Evolutionary conservation across 305 asterid species (phyloP).

Genomic region (Nicotiana rustica): DNA sequence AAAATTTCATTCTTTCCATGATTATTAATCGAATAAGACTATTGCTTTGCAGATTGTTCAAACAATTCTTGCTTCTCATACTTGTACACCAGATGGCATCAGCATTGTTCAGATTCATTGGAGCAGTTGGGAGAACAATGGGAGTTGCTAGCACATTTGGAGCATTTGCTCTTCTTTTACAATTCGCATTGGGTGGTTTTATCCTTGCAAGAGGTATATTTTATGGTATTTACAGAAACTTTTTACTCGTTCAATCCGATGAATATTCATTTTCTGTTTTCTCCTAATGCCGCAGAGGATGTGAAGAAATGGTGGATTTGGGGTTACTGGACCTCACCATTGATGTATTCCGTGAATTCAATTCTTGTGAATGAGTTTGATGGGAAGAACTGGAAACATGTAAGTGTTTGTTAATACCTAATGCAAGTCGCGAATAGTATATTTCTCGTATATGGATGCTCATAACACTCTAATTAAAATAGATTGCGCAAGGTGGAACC

Average conservation of each 20-base stretch:
- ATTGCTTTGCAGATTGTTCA: slow-evolving; percentile 51
- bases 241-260: neutral
- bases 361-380: slow-evolving; percentile 60
- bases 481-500: slow-evolving; percentile 33
- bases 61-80: slow-evolving; percentile 60
- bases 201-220: slow-evolving; percentile 63
- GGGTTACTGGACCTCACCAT: slow-evolving; percentile 51
- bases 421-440: neutral
- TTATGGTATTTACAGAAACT: neutral
- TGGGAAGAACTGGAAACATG: slow-evolving; percentile 70
- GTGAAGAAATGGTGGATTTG: slow-evolving; percentile 71
- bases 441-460: slow-evolving; percentile 10
- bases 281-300: slow-evolving; percentile 50
- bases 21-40: neutral
- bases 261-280: neutral
- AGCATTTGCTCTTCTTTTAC: slow-evolving; percentile 62
- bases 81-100: slow-evolving; percentile 59
- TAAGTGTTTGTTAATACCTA: slow-evolving; percentile 38
- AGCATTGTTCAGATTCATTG: slow-evolving; percentile 66
- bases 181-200: slow-evolving; percentile 74
- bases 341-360: slow-evolving; percentile 48
- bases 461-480: neutral
- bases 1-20: neutral
- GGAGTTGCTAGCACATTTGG: slow-evolving; percentile 78
- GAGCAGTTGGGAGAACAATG: slow-evolving; percentile 74